phyloP scores from a whole-genome alignment of 2,329 filamentous ascomycete genomes.

The Seiridium cupressi region DNA sequence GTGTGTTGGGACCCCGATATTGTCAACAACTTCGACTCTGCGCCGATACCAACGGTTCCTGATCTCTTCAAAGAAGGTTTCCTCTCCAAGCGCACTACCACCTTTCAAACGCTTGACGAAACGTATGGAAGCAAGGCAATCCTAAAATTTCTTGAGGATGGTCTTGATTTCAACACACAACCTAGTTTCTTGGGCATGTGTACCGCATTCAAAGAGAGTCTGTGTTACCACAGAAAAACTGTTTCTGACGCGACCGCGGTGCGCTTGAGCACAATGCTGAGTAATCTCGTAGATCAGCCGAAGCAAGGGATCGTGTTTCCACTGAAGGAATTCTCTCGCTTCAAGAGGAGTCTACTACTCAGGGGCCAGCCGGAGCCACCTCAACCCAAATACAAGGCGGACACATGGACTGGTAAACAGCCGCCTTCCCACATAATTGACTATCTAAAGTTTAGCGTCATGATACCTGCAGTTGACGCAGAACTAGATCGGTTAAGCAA shows the following conservation, averaged over 20 bases:
- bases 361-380: conserved; percentile 21
- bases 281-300: conserved; percentile 54
- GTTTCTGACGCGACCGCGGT: conserved; percentile 45
- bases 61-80: conserved; percentile 47
- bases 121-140: conserved; percentile 23
- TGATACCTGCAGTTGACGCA: conserved; percentile 37
- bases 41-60: conserved; percentile 41
- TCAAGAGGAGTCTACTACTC: conserved; percentile 27
- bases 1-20: conserved; percentile 70
- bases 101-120: conserved; percentile 41
- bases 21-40: conserved; percentile 65
- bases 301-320: conserved; percentile 55
- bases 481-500: conserved; percentile 33
- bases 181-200: conserved; percentile 59
- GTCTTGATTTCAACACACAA: conserved; percentile 58
- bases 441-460: conserved; percentile 55
- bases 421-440: conserved; percentile 57
- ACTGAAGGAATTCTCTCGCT: conserved; percentile 34
- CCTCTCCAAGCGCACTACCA: conserved; percentile 46
- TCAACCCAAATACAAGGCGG: conserved; percentile 42
- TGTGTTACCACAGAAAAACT: conserved; percentile 57
- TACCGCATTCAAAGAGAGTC: conserved; percentile 62
- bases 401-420: conserved; percentile 22
- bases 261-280: conserved; percentile 49
- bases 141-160: conserved; percentile 46